Evolutionary conservation across 352 stramenopile species (phyloP), one percentile per base, ranked within the genome.

Genomic region (Globisporangium middletonii): DNA sequence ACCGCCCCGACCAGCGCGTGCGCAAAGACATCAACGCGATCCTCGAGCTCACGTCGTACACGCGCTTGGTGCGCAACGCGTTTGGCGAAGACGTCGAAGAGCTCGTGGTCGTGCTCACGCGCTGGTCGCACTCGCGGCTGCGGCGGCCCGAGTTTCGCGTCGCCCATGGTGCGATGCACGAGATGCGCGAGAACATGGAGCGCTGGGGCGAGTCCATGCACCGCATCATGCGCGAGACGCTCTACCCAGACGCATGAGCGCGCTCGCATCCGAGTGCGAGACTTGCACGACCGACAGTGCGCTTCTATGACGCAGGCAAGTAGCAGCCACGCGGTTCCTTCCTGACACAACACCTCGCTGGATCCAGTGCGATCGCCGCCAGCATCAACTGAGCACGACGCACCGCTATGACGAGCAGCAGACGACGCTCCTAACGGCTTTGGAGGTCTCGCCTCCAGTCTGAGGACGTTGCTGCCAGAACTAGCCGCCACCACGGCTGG

Each of bases 201-300:
- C 48, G 56, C 19, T 77, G 67, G 67, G 71, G 69, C 46, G 67
- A 75, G 45, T 75, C 60, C 18, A 72, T 80, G 59, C 69, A 76
- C 51, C 60, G 70, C 9, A 72, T 61, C 15, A 64, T 80, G 35
- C 62, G 68, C 53, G 66, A 75, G 45, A 68, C 54, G 27, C 57
- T 75, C 16, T 64, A 60, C 13, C 15, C 59, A 1, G 52, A 51
- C 26, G 46, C 53, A 15, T 63, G 50, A 51, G 54, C 60, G 3
- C 30, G 30, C 30, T 35, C 30, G 30, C 9, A 9, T 38, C 33
- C 12, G 33, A 9, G 12, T 12, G 33, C 4, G 23, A 23, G 23
- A 23, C 23, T 23, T 23, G 23, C 23, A 23, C 23, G 23, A 23
- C 23, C 23, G 23, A 23, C 23, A 23, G 23, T 23, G 23, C 23